These are phyloP conservation scores for Hymenoscyphus occultus DNA, from an alignment of 2,329 filamentous ascomycete species.

Conservation along the genomic window DNA sequence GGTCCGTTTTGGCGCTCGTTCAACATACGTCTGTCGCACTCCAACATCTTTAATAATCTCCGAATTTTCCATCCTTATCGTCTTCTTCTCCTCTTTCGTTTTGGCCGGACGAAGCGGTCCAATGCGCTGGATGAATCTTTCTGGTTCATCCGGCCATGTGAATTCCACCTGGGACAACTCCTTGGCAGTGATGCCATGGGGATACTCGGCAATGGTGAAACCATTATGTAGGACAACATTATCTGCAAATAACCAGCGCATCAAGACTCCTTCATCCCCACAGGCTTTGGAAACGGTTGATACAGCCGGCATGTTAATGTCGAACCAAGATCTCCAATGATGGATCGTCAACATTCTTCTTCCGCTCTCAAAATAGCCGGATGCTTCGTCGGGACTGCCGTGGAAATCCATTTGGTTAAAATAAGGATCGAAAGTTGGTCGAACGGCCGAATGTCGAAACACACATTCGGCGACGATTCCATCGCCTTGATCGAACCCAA, in stretches of 20 bases:
- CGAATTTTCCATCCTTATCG: constrained; percentile 18
- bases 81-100: constrained; percentile 49
- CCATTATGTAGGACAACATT: constrained; percentile 45
- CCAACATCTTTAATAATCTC: constrained; percentile 19
- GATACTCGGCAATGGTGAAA: constrained; percentile 34
- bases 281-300: constrained; percentile 23
- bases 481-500: constrained; percentile 25
- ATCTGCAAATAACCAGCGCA: constrained; percentile 43
- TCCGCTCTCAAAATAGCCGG: constrained; percentile 30
- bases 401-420: constrained; percentile 33
- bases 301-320: constrained; percentile 22
- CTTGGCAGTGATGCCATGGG: constrained; percentile 14
- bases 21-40: constrained; percentile 28
- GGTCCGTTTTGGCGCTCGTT: constrained; percentile 11
- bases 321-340: constrained; percentile 31
- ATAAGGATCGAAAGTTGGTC: constrained; percentile 24
- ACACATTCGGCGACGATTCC: constrained; percentile 29
- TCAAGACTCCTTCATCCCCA: constrained; percentile 38
- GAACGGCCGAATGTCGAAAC: constrained; percentile 17
- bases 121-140: constrained; percentile 46
- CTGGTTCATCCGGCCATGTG: constrained; percentile 41
- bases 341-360: constrained; percentile 28
- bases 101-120: constrained; percentile 50
- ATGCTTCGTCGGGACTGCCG: constrained; percentile 19
- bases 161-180: constrained; percentile 38